Percentiles rank a stretch among this genome's conserved stretches.
These are phyloP conservation scores for Cutaneotrichosporon cyanovorans DNA, from an alignment of 1,284 basidiomycete species.

Conservation along the genomic window DNA sequence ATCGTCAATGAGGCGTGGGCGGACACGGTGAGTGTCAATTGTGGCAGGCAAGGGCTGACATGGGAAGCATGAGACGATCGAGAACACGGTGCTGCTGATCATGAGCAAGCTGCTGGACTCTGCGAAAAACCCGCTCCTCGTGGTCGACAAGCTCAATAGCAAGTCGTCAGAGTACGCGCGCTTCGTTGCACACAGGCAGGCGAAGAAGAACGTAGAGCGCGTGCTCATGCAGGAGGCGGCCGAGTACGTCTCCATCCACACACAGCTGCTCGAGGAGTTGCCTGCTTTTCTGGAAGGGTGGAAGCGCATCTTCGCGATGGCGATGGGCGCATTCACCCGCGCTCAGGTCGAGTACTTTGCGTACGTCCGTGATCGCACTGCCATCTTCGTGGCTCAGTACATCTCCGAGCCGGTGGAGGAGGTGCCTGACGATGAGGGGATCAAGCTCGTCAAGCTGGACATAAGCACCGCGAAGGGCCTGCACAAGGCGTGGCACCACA, in stretches of 20 bases:
- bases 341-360: slow-evolving; percentile 36
- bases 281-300: slow-evolving; percentile 42
- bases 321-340: slow-evolving; percentile 30
- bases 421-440: slow-evolving; percentile 1
- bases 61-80: slow-evolving; percentile 34
- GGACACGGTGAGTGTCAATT: slow-evolving; percentile 29
- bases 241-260: slow-evolving; percentile 44
- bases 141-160: slow-evolving; percentile 35
- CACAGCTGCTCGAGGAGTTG: slow-evolving; percentile 45
- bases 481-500: slow-evolving; percentile 13
- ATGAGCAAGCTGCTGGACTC: slow-evolving; percentile 36
- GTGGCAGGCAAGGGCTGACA: slow-evolving; percentile 1
- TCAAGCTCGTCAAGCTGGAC: slow-evolving; percentile 7
- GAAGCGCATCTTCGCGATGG: slow-evolving; percentile 36
- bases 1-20: slow-evolving; percentile 32
- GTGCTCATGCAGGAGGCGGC: slow-evolving; percentile 31
- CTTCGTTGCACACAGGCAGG: slow-evolving; percentile 26
- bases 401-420: slow-evolving; percentile 10
- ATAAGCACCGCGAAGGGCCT: slow-evolving; percentile 11
- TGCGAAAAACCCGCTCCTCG: slow-evolving; percentile 35
- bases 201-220: slow-evolving; percentile 28
- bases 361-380: slow-evolving; percentile 20
- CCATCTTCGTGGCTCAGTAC: slow-evolving; percentile 16
- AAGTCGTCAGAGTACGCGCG: slow-evolving; percentile 40
- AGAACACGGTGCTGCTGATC: slow-evolving; percentile 35